phyloP scores from a whole-genome alignment of 1,139 yeast genomes.

The Suhomyces ambrosiae region DNA sequence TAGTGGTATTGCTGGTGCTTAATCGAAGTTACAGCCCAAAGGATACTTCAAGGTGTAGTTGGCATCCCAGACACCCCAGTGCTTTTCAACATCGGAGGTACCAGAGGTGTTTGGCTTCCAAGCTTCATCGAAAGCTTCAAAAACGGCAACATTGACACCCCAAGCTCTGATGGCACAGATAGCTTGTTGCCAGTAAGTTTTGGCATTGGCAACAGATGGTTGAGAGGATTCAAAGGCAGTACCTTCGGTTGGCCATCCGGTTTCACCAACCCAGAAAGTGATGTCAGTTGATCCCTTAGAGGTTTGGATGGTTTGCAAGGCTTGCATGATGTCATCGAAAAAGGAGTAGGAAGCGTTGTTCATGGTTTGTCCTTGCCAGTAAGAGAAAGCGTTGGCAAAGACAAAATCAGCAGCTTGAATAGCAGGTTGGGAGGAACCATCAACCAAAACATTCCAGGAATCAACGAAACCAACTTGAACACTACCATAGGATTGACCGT shows the following conservation, averaged over 20 bases:
- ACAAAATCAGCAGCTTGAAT: constrained; percentile 80
- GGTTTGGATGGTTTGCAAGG: constrained; percentile 81
- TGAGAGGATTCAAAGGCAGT: constrained; percentile 62
- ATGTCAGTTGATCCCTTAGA: constrained; percentile 83
- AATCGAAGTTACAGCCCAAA: constrained; percentile 54
- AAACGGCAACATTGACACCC: constrained; percentile 90
- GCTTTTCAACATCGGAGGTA: constrained; percentile 80
- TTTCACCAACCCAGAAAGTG: constrained; percentile 95
- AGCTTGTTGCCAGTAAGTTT: constrained; percentile 80
- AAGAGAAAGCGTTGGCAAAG: constrained; percentile 92
- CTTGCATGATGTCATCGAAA: constrained; percentile 96
- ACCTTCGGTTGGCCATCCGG: constrained; percentile 97
- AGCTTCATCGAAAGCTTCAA: constrained; percentile 93
- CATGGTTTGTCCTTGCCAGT: constrained; percentile 96
- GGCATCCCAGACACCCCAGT: constrained; percentile 87
- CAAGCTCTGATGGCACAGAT: constrained; percentile 91
- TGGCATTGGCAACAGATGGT: constrained; percentile 76
- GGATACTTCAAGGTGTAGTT: constrained; percentile 59
- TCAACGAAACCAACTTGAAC: constrained; percentile 91
- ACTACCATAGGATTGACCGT: constrained; percentile 73
- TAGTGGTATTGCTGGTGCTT: too few species aligned
- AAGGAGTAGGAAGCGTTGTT: constrained; percentile 82
- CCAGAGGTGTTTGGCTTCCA: constrained; percentile 95
- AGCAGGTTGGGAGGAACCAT: constrained; percentile 68
- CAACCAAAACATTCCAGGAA: constrained; percentile 91